Conservation (phyloP, 2,329 filamentous ascomycete species). For the Arthrobotrys megalospora region DNA sequence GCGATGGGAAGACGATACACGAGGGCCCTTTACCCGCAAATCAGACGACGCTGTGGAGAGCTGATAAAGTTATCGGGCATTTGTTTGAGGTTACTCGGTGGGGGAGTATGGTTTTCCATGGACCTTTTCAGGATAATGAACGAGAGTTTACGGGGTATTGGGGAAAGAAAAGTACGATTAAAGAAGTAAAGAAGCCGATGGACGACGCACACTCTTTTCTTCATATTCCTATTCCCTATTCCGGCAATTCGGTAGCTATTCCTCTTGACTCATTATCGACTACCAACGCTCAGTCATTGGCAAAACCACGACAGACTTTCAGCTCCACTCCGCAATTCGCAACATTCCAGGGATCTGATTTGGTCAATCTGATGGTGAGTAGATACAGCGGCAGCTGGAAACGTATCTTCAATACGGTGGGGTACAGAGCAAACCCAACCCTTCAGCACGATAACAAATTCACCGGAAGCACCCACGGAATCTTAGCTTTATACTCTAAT, state of each 20-base stretch:
- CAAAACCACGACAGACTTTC: not conserved
- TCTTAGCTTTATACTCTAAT: not conserved
- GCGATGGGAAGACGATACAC: constrained; percentile 20
- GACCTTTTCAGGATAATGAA: constrained; percentile 29
- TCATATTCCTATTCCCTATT: no score
- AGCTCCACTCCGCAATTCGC: not conserved
- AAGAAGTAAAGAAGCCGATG: not conserved
- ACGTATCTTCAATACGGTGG: not conserved
- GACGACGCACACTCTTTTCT: not conserved
- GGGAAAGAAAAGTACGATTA: not conserved
- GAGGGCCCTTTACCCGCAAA: constrained; percentile 19
- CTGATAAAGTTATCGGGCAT: constrained; percentile 26
- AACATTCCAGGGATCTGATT: not conserved
- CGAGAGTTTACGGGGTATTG: constrained; percentile 25
- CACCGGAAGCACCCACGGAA: not conserved
- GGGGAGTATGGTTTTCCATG: constrained; percentile 35
- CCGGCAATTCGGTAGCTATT: no score
- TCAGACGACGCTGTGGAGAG: constrained; percentile 6
- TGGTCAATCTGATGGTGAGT: not conserved
- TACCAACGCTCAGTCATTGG: not conserved
- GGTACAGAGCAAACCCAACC: not conserved
- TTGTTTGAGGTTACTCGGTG: constrained; percentile 37
- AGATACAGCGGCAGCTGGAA: not conserved
- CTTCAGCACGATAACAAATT: not conserved
- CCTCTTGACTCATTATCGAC: not conserved